phyloP scores from a whole-genome alignment of 2,329 filamentous ascomycete species.

The Alternaria panax region DNA sequence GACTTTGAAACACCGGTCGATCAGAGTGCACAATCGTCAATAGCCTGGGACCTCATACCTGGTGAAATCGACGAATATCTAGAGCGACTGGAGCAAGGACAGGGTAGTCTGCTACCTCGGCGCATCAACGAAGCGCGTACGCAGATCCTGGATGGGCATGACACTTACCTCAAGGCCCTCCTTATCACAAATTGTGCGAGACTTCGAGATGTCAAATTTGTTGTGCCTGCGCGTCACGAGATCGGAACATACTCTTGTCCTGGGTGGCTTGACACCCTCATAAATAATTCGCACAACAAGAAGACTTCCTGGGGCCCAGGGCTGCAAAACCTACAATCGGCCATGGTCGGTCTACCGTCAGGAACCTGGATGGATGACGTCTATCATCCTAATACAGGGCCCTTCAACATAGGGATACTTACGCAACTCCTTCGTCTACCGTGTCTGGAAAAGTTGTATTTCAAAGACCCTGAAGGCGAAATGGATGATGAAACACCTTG shows the following conservation, averaged over 20 bases:
- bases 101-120: neutral
- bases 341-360: slow-evolving; percentile 14
- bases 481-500: slow-evolving; percentile 3
- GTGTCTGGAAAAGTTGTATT: slow-evolving; percentile 15
- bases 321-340: slow-evolving; percentile 1
- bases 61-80: slow-evolving; percentile 14
- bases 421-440: slow-evolving; percentile 14
- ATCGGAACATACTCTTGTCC: slow-evolving; percentile 2
- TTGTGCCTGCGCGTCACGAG: neutral
- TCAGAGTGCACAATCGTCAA: neutral
- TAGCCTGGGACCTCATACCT: slow-evolving; percentile 5
- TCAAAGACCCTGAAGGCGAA: neutral
- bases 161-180: slow-evolving; percentile 17
- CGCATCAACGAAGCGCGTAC: slow-evolving; percentile 1
- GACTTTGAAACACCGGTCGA: slow-evolving; percentile 5
- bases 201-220: slow-evolving; percentile 16
- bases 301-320: slow-evolving; percentile 9
- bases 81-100: slow-evolving; percentile 1
- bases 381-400: neutral
- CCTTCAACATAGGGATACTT: neutral
- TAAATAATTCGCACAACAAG: slow-evolving; percentile 1
- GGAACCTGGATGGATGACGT: slow-evolving; percentile 12
- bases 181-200: slow-evolving; percentile 16
- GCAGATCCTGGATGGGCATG: slow-evolving; percentile 13
- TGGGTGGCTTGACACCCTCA: slow-evolving; percentile 14